Percentiles rank a stretch among this genome's conserved stretches.
Conservation (phyloP, 1,284 basidiomycete species). For the Retiboletus fuscus region DNA sequence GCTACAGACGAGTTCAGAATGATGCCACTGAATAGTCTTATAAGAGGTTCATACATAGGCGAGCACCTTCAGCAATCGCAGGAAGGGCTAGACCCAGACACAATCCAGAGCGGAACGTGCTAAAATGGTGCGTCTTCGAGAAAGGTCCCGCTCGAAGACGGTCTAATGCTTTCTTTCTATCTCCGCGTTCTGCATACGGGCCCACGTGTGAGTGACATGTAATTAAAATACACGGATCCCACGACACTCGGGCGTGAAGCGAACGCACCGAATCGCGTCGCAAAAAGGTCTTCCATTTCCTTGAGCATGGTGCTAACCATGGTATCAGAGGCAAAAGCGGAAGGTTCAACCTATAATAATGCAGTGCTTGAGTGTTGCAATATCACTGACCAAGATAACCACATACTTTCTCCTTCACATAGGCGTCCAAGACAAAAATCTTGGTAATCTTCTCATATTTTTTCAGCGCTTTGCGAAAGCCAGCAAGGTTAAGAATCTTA, state of each 20-base stretch:
- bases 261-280: constrained; percentile 76
- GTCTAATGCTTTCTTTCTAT: constrained; percentile 83
- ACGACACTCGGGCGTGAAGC: not conserved
- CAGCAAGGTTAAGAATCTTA: constrained; percentile 88
- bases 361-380: not conserved
- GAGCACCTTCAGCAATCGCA: constrained; percentile 75
- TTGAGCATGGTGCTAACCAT: constrained; percentile 75
- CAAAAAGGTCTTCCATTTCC: constrained; percentile 80
- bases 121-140: constrained; percentile 81
- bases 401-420: constrained; percentile 77
- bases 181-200: constrained; percentile 72
- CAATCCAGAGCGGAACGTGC: constrained; percentile 82
- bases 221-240: not conserved
- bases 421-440: constrained; percentile 75
- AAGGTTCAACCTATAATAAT: constrained; percentile 66
- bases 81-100: constrained; percentile 83
- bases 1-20: constrained; percentile 54
- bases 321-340: constrained; percentile 71
- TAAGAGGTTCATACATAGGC: constrained; percentile 64
- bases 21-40: not conserved
- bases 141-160: constrained; percentile 72
- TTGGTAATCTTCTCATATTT: constrained; percentile 93
- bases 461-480: constrained; percentile 92
- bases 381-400: not conserved
- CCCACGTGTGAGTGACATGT: constrained; percentile 6